Percentiles rank a stretch among this genome's conserved stretches.
phyloP scores from a whole-genome alignment of 1,139 yeast genomes.

The Williopsis jadinii region DNA sequence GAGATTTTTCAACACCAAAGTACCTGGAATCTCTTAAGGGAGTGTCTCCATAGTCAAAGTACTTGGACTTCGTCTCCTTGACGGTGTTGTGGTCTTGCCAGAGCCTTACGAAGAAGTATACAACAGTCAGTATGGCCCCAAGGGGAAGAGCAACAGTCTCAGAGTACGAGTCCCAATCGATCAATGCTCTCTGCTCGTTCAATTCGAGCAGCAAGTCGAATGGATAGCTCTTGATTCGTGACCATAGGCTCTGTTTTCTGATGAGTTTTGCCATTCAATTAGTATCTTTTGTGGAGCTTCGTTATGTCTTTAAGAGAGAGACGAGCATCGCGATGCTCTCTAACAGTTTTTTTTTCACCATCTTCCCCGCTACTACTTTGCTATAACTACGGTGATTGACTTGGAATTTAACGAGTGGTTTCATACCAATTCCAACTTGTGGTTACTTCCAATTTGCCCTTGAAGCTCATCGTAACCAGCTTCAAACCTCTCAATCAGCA shows the following conservation, averaged over 20 bases:
- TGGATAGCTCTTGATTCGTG: slow-evolving; percentile 44
- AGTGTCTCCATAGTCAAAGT: slow-evolving; percentile 22
- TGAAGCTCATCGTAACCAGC: slow-evolving; percentile 34
- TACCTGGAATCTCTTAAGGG: slow-evolving; percentile 24
- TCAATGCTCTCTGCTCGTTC: slow-evolving; percentile 46
- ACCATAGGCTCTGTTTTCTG: slow-evolving; percentile 20
- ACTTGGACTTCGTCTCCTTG: slow-evolving; percentile 15
- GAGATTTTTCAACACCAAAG: slow-evolving; percentile 13
- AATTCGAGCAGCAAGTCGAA: slow-evolving; percentile 46
- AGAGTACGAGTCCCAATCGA: slow-evolving; percentile 61
- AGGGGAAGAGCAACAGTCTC: slow-evolving; percentile 39
- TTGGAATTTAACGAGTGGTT: too few species aligned
- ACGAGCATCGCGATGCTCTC: too few species aligned
- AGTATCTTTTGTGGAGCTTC: too few species aligned
- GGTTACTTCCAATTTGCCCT: slow-evolving; percentile 33
- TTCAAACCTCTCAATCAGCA: slow-evolving; percentile 44
- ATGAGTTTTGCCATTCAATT: slow-evolving; percentile 6
- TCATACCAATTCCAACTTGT: slow-evolving; percentile 8
- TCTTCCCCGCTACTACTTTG: too few species aligned
- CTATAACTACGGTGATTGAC: too few species aligned
- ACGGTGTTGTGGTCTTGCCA: slow-evolving; percentile 26
- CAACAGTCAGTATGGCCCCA: slow-evolving; percentile 33
- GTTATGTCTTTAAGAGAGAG: too few species aligned
- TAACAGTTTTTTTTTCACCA: too few species aligned
- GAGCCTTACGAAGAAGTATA: slow-evolving; percentile 26